phyloP scores from a whole-genome alignment of 1,139 yeast genomes.

The Taphrina flavorubra region DNA sequence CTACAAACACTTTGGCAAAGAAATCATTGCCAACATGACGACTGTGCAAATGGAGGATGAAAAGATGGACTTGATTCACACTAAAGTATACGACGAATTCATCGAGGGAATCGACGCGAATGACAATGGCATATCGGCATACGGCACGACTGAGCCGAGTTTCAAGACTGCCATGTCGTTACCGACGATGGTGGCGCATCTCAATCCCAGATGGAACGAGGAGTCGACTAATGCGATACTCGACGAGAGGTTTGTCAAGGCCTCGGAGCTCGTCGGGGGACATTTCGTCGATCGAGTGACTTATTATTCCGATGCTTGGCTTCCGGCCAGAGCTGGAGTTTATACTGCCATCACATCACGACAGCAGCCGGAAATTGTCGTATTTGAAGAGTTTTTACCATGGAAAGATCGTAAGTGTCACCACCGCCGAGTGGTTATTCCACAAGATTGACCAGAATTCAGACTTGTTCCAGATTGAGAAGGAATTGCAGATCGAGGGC shows the following conservation, averaged over 20 bases:
- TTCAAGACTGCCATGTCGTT: constrained; percentile 57
- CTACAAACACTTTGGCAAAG: constrained; percentile 82
- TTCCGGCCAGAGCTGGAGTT: constrained; percentile 85
- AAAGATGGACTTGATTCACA: constrained; percentile 67
- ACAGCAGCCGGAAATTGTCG: constrained; percentile 58
- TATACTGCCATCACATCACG: constrained; percentile 64
- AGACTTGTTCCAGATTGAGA: constrained; percentile 72
- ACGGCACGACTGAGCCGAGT: constrained; percentile 53
- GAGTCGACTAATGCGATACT: constrained; percentile 61
- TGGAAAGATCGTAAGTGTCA: constrained; percentile 77
- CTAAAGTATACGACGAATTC: constrained; percentile 79
- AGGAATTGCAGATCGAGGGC: constrained; percentile 61
- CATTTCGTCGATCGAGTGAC: constrained; percentile 72
- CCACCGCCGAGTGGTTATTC: too few species aligned
- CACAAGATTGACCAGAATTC: too few species aligned
- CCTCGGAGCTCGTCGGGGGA: constrained; percentile 81
- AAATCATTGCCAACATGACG: constrained; percentile 62
- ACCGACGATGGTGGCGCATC: constrained; percentile 75
- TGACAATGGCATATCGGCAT: constrained; percentile 88
- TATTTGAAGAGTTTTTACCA: constrained; percentile 77
- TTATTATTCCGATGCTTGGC: constrained; percentile 83
- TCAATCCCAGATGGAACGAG: constrained; percentile 86
- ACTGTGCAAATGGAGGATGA: constrained; percentile 50
- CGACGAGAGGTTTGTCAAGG: constrained; percentile 70
- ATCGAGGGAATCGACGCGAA: constrained; percentile 93